A percentile compares a stretch with the other conserved stretches of the same genome.
phyloP scores from a whole-genome alignment of 225 moss, liverwort and hornwort species.

The Antitrichia curtipendula region DNA sequence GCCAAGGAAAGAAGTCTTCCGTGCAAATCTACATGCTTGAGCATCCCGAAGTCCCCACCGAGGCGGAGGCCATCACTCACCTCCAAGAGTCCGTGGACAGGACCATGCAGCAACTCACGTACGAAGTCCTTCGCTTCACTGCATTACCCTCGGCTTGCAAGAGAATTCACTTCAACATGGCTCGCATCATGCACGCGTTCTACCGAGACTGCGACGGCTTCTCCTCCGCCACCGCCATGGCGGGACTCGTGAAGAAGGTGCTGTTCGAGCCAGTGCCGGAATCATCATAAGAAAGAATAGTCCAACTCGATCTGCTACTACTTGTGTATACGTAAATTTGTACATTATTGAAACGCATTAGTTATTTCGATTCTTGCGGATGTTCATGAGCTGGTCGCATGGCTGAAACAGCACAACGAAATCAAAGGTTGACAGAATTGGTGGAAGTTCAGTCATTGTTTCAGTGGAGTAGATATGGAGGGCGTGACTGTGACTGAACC shows the following conservation, averaged over 20 bases:
- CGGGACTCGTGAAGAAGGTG: constrained; percentile 23
- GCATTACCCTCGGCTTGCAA: constrained; percentile 38
- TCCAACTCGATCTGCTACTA: background rate
- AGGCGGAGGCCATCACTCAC: constrained; percentile 11
- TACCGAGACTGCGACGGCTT: constrained; percentile 37
- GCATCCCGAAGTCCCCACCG: constrained; percentile 5
- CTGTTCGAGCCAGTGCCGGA: constrained; percentile 24
- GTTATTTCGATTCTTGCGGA: background rate
- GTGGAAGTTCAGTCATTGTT: background rate
- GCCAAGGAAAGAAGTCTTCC: constrained; percentile 33
- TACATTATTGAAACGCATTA: too few species aligned
- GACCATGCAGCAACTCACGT: constrained; percentile 42
- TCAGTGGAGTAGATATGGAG: background rate
- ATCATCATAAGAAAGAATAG: background rate
- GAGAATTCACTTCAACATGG: constrained; percentile 37
- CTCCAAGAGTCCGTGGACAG: constrained; percentile 22
- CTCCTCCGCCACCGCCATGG: constrained; percentile 32
- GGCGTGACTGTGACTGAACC: background rate
- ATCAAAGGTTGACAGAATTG: background rate
- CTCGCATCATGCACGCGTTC: constrained; percentile 21
- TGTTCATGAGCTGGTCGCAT: background rate
- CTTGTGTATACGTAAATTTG: background rate
- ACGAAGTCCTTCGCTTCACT: constrained; percentile 31
- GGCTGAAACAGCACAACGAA: background rate
- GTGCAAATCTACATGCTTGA: constrained; percentile 40